Evolutionary conservation across 2,329 filamentous ascomycete genomes (phyloP).

Genomic region (Phaeosphaeria sp.): DNA sequence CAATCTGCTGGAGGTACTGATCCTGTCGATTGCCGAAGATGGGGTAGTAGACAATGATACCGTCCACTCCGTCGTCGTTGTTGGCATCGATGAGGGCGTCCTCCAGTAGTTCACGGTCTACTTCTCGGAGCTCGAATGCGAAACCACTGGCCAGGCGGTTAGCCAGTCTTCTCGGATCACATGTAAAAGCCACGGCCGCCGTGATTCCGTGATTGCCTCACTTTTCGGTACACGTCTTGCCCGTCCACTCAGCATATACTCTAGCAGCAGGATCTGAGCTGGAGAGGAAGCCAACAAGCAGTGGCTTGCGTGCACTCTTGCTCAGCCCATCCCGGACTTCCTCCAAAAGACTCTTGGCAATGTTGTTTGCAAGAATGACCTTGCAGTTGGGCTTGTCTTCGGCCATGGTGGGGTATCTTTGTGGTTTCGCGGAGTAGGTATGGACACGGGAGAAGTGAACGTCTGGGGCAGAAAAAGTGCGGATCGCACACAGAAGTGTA

Average conservation of each 20-base stretch:
- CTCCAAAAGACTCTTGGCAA: constrained; percentile 79
- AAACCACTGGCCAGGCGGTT: constrained; percentile 71
- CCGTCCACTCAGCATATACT: constrained; percentile 96
- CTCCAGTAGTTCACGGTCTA: constrained; percentile 88
- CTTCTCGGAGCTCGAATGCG: constrained; percentile 81
- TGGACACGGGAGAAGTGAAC: background rate
- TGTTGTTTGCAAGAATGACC: constrained; percentile 86
- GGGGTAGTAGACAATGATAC: constrained; percentile 97
- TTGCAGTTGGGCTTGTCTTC: constrained; percentile 71
- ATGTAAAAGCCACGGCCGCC: no score
- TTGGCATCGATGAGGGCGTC: constrained; percentile 88
- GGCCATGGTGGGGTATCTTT: constrained; percentile 39
- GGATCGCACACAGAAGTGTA: background rate
- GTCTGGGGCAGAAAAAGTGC: background rate
- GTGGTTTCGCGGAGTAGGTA: background rate
- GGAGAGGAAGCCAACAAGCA: constrained; percentile 88
- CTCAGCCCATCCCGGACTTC: constrained; percentile 80
- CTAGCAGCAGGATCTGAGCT: constrained; percentile 89
- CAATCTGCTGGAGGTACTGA: constrained; percentile 94
- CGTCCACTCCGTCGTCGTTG: constrained; percentile 76
- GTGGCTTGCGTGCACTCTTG: constrained; percentile 74
- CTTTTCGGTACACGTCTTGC: constrained; percentile 96
- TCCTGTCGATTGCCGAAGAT: constrained; percentile 93
- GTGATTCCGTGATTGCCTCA: no score
- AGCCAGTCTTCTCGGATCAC: background rate